These are phyloP conservation scores for Circinella umbellata DNA, from an alignment of 371 early-diverging fungal genomes.

Conservation along the genomic window DNA sequence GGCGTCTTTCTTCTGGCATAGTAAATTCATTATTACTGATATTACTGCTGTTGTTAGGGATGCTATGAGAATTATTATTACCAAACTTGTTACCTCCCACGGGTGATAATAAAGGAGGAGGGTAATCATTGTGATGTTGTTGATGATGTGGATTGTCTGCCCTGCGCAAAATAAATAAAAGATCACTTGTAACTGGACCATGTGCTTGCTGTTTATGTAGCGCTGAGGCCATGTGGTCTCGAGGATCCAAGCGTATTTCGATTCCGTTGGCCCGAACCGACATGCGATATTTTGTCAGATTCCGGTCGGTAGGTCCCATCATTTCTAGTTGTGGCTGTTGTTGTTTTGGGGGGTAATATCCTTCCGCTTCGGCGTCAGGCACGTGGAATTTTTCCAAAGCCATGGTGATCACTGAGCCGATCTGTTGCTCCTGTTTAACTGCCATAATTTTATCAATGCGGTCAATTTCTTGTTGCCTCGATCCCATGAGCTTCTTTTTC, in stretches of 20 bases:
- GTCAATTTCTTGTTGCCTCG: slow-evolving; percentile 37
- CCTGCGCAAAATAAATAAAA: slow-evolving; percentile 41
- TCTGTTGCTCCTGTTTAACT: slow-evolving; percentile 34
- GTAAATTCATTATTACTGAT: slow-evolving; percentile 3
- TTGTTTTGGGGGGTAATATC: slow-evolving; percentile 14
- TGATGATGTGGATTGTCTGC: slow-evolving; percentile 11
- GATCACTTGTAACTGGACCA: slow-evolving; percentile 40
- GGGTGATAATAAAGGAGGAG: slow-evolving; percentile 17
- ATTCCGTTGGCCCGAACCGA: slow-evolving; percentile 40
- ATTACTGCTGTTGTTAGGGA: too few species aligned
- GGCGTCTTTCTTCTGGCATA: slow-evolving; percentile 32
- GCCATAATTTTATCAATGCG: slow-evolving; percentile 58
- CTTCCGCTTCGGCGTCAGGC: slow-evolving; percentile 43
- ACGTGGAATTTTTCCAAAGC: slow-evolving; percentile 54
- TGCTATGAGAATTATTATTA: not conserved
- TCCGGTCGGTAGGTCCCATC: slow-evolving; percentile 18
- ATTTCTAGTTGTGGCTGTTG: slow-evolving; percentile 5
- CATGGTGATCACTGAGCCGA: slow-evolving; percentile 45
- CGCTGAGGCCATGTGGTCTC: slow-evolving; percentile 44
- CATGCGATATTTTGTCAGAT: slow-evolving; percentile 39
- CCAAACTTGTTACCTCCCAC: slow-evolving; percentile 9
- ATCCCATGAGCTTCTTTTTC: slow-evolving; percentile 26
- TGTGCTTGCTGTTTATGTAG: slow-evolving; percentile 28
- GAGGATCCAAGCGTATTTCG: slow-evolving; percentile 40
- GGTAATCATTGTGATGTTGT: slow-evolving; percentile 15